These are phyloP conservation scores for Lactarius sanguifluus DNA, from an alignment of 768 basidiomycete genomes.

Conservation along the genomic window DNA sequence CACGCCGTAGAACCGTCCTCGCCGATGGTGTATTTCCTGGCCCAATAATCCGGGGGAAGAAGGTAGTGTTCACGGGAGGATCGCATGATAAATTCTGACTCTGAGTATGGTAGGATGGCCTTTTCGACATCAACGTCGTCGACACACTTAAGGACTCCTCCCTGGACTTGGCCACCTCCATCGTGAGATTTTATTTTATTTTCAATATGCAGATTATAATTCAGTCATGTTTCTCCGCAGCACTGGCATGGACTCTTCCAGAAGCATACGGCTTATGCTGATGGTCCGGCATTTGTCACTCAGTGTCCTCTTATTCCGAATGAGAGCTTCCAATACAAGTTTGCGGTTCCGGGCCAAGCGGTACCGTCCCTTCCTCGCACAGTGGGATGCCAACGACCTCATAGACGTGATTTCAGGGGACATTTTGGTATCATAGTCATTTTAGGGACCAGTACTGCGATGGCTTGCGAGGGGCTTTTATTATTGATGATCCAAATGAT, in stretches of 20 bases:
- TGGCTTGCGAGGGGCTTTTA: slow-evolving; percentile 32
- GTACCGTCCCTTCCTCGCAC: slow-evolving; percentile 36
- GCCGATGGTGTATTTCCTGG: slow-evolving; percentile 51
- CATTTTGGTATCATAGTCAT: slow-evolving; percentile 31
- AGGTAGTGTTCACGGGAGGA: neutral
- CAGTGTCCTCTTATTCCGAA: slow-evolving; percentile 38
- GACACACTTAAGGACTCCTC: slow-evolving; percentile 48
- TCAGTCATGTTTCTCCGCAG: neutral
- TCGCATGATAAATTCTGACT: slow-evolving; percentile 32
- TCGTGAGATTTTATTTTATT: slow-evolving; percentile 38
- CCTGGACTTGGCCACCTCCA: slow-evolving; percentile 46
- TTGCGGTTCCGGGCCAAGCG: slow-evolving; percentile 28
- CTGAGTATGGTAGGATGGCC: slow-evolving; percentile 34
- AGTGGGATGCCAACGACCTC: slow-evolving; percentile 25
- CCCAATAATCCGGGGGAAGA: slow-evolving; percentile 46
- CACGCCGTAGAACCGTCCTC: slow-evolving; percentile 39
- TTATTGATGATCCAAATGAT: slow-evolving; percentile 34
- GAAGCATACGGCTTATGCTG: slow-evolving; percentile 14
- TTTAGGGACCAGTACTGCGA: slow-evolving; percentile 35
- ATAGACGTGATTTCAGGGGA: slow-evolving; percentile 22
- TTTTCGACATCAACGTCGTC: slow-evolving; percentile 45
- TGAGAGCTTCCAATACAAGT: slow-evolving; percentile 6
- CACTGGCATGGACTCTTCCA: slow-evolving; percentile 3
- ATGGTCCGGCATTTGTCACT: slow-evolving; percentile 35
- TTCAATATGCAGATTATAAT: neutral